These are phyloP conservation scores for Kluyveromyces wickerhamii DNA, from an alignment of 805 yeast species.

Conservation along the genomic window DNA sequence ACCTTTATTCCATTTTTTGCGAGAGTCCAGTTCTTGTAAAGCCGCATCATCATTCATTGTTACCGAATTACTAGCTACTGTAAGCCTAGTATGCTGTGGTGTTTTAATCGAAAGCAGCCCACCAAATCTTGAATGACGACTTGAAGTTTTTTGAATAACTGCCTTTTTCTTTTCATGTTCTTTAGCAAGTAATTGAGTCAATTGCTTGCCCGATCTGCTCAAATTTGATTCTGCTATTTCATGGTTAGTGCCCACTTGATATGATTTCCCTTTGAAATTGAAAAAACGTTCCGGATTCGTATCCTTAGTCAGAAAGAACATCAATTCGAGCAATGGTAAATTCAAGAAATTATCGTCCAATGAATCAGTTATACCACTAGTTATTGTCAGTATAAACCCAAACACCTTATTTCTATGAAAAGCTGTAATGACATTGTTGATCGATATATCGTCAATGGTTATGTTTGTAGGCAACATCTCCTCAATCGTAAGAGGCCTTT, in stretches of 20 bases:
- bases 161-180: constrained; percentile 49
- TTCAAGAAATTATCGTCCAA: constrained; percentile 57
- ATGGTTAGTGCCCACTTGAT: constrained; percentile 2
- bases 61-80: constrained; percentile 70
- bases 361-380: constrained; percentile 56
- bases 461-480: constrained; percentile 48
- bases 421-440: constrained; percentile 46
- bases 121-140: constrained; percentile 89
- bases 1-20: constrained; percentile 56
- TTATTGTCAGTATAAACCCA: constrained; percentile 60
- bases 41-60: constrained; percentile 43
- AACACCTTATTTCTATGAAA: constrained; percentile 69
- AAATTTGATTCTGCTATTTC: constrained; percentile 1
- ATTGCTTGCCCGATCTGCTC: constrained; percentile 33
- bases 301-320: constrained; percentile 56
- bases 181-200: constrained; percentile 45
- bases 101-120: constrained; percentile 68
- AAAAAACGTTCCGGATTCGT: constrained; percentile 32
- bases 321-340: constrained; percentile 57
- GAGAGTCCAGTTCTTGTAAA: constrained; percentile 55
- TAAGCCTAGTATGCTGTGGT: constrained; percentile 47
- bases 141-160: constrained; percentile 44
- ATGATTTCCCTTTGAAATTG: constrained; percentile 2
- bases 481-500: constrained; percentile 25
- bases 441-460: constrained; percentile 57